Evolutionary conservation across 495 filamentous ascomycete species (phyloP).

Genomic region (Hypomontagnella monticulosa): DNA sequence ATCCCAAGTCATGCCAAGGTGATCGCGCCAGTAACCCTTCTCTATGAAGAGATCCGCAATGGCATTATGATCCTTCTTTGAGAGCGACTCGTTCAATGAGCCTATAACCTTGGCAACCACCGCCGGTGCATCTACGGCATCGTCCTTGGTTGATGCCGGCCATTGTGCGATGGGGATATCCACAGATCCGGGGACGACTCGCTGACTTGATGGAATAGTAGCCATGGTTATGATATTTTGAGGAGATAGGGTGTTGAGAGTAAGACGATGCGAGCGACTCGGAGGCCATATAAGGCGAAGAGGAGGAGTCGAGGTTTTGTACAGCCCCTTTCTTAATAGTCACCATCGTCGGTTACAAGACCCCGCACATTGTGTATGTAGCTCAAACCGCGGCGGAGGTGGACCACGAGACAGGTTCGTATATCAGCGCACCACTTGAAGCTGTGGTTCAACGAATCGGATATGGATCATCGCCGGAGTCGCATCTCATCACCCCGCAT

Average conservation of each 20-base stretch:
- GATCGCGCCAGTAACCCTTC: conserved; percentile 71
- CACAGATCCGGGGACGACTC: conserved; percentile 68
- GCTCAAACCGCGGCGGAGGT: background rate
- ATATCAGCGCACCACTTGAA: background rate
- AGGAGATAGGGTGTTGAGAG: background rate
- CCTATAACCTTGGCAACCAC: conserved; percentile 57
- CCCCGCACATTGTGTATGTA: conserved; percentile 23
- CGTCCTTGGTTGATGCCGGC: conserved; percentile 47
- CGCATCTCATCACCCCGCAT: conserved; percentile 19
- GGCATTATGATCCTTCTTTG: conserved; percentile 46
- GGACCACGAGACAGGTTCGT: background rate
- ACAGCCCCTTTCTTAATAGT: background rate
- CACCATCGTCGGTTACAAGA: background rate
- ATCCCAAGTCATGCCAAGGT: conserved; percentile 68
- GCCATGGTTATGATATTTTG: conserved; percentile 10
- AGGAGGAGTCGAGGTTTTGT: too few relatives aligned
- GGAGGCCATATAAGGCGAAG: too few relatives aligned
- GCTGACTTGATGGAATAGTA: conserved; percentile 60
- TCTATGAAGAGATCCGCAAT: conserved; percentile 61
- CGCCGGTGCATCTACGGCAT: conserved; percentile 54
- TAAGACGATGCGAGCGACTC: background rate
- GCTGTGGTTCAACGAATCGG: conserved; percentile 18
- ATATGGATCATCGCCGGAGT: conserved; percentile 16
- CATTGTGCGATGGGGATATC: conserved; percentile 58
- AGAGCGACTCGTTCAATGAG: conserved; percentile 60